Percentiles rank a stretch among this genome's conserved stretches.
Evolutionary conservation across 1,284 basidiomycete species (phyloP).

Genomic region (Boletus sp.): DNA sequence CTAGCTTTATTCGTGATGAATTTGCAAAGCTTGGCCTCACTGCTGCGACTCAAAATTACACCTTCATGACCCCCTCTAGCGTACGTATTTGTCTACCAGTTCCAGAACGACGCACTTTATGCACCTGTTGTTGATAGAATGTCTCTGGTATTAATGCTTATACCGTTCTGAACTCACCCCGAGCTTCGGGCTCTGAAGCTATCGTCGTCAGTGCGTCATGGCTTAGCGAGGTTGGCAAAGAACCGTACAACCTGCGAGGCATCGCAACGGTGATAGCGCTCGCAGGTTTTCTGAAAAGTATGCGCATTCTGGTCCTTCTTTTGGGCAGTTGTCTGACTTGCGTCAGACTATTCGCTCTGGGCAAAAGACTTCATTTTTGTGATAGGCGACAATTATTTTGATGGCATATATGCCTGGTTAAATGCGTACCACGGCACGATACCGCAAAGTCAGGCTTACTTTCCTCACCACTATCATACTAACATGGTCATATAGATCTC

Average conservation of each 20-base stretch:
- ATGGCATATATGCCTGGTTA: conserved; percentile 92
- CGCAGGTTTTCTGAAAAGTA: conserved; percentile 80
- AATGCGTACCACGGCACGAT: conserved; percentile 72
- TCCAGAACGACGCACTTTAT: conserved; percentile 22
- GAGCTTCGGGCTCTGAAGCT: conserved; percentile 86
- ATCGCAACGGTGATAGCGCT: conserved; percentile 80
- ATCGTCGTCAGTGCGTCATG: conserved; percentile 89
- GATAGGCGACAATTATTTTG: conserved; percentile 82
- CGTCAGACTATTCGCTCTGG: conserved; percentile 83
- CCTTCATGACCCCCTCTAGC: conserved; percentile 45
- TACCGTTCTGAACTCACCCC: conserved; percentile 76
- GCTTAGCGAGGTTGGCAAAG: conserved; percentile 63
- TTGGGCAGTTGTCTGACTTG: conserved; percentile 1
- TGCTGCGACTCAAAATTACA: conserved; percentile 65
- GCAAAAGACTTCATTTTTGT: conserved; percentile 92
- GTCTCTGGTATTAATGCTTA: conserved; percentile 75
- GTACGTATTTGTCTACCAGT: conserved; percentile 35
- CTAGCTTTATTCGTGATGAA: conserved; percentile 52
- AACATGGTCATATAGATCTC: conserved; percentile 47
- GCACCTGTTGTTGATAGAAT: conserved; percentile 31
- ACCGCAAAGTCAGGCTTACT: conserved; percentile 54
- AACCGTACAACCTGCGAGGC: conserved; percentile 79
- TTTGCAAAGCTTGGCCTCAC: conserved; percentile 70
- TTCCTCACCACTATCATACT: background rate
- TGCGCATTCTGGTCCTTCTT: conserved; percentile 15